These are phyloP conservation scores for Albifimbria verrucaria DNA, from an alignment of 2,329 filamentous ascomycete genomes.

Conservation along the genomic window DNA sequence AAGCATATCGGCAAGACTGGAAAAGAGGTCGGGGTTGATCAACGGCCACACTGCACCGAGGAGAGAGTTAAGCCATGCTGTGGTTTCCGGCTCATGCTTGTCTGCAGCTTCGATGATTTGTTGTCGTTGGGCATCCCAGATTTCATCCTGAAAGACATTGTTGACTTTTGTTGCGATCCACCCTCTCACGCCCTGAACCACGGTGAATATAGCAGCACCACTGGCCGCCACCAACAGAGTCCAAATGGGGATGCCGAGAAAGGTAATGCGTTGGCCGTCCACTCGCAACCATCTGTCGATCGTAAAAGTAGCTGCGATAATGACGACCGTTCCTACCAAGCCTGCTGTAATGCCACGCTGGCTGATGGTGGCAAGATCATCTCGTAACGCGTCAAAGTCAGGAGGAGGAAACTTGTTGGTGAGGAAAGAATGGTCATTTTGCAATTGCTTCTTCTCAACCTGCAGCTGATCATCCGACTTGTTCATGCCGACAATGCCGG, in stretches of 20 bases:
- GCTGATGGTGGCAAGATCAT: slow-evolving; percentile 27
- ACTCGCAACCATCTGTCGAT: slow-evolving; percentile 15
- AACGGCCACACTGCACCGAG: slow-evolving; percentile 69
- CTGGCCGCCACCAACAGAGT: slow-evolving; percentile 21
- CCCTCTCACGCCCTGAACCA: slow-evolving; percentile 46
- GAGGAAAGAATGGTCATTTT: slow-evolving; percentile 38
- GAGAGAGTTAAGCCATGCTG: slow-evolving; percentile 70
- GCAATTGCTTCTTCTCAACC: slow-evolving; percentile 30
- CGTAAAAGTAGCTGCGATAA: slow-evolving; percentile 22
- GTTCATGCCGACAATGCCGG: slow-evolving; percentile 31
- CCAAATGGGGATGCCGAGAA: slow-evolving; percentile 22
- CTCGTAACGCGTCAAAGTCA: slow-evolving; percentile 39
- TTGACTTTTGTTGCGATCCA: slow-evolving; percentile 62
- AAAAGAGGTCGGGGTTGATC: slow-evolving; percentile 72
- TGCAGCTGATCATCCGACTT: slow-evolving; percentile 37
- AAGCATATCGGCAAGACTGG: slow-evolving; percentile 64
- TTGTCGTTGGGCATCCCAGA: slow-evolving; percentile 62
- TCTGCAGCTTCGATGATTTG: slow-evolving; percentile 41
- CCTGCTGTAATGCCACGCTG: slow-evolving; percentile 32
- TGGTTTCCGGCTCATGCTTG: slow-evolving; percentile 56
- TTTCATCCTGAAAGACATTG: slow-evolving; percentile 63
- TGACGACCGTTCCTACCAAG: slow-evolving; percentile 30
- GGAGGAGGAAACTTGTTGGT: slow-evolving; percentile 45
- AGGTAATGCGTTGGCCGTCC: slow-evolving; percentile 4
- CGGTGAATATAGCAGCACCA: slow-evolving; percentile 23